Conservation (phyloP, 139 green algal genomes). For the Chlorella sp. region DNA sequence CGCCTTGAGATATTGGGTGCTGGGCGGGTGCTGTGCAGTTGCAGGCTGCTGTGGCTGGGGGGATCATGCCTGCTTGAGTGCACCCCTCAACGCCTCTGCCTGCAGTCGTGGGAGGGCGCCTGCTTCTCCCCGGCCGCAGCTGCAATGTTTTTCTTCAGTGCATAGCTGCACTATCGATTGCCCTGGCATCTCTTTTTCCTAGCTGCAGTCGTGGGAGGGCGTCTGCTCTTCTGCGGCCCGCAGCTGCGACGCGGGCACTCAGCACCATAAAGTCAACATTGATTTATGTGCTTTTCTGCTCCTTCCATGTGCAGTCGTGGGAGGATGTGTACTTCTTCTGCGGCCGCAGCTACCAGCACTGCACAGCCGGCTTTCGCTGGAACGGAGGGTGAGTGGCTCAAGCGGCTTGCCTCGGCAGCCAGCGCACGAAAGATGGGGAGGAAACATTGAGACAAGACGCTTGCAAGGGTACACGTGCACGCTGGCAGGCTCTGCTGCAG, state of each 20-base stretch:
- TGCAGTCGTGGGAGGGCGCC: neutral
- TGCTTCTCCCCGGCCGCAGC: too few relatives aligned
- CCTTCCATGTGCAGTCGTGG: conserved; percentile 3
- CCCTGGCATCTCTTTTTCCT: neutral
- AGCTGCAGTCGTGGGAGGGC: conserved; percentile 28
- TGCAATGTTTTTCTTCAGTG: neutral
- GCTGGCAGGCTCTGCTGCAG: too few relatives aligned
- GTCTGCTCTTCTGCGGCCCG: conserved; percentile 84
- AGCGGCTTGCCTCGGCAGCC: too few relatives aligned
- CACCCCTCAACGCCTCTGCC: neutral
- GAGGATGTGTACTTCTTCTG: conserved; percentile 86
- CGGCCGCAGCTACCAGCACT: conserved; percentile 67
- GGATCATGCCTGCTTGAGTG: neutral
- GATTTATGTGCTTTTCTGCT: too few relatives aligned
- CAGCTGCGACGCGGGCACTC: too few relatives aligned
- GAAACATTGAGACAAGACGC: too few relatives aligned
- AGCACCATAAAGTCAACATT: too few relatives aligned
- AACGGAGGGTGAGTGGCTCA: conserved; percentile 48
- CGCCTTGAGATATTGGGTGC: too few relatives aligned
- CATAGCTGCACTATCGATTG: neutral
- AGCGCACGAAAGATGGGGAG: too few relatives aligned
- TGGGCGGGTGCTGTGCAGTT: neutral
- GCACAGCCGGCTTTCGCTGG: conserved; percentile 77
- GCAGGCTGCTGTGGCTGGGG: neutral
- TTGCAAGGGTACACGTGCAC: too few relatives aligned